phyloP scores from a whole-genome alignment of 2,329 filamentous ascomycete genomes.

The Penicillium sp. region DNA sequence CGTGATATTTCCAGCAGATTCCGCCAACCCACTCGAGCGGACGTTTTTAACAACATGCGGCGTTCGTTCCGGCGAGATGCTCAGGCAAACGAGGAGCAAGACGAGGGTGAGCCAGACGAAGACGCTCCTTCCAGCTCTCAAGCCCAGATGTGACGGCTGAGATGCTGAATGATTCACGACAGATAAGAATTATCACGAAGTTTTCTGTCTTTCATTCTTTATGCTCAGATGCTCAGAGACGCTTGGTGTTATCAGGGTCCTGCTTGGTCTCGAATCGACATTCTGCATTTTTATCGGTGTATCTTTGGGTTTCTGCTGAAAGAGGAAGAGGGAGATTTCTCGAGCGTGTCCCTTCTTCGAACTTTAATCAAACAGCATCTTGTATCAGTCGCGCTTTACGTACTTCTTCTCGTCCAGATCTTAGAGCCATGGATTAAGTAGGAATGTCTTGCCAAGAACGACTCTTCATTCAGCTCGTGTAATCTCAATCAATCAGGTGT shows the following conservation, averaged over 20 bases:
- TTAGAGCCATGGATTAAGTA: neutral
- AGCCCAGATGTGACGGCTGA: neutral
- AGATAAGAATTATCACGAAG: neutral
- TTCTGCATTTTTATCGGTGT: constrained; percentile 15
- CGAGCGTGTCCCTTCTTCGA: constrained; percentile 15
- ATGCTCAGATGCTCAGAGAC: neutral
- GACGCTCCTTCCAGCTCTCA: neutral
- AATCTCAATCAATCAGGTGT: too few relatives aligned
- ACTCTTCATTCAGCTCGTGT: too few relatives aligned
- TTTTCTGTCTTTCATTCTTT: neutral
- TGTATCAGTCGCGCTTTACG: neutral
- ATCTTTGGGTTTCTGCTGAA: constrained; percentile 5
- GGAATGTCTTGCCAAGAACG: too few relatives aligned
- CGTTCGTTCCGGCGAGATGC: neutral
- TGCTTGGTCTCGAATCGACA: neutral
- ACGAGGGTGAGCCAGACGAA: constrained; percentile 28
- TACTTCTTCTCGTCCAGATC: neutral
- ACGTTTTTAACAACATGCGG: constrained; percentile 7
- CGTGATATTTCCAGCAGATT: constrained; percentile 21
- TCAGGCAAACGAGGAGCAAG: constrained; percentile 13
- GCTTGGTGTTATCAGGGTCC: neutral
- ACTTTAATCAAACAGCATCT: neutral
- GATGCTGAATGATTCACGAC: neutral
- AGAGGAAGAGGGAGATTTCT: neutral
- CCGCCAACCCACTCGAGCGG: constrained; percentile 26